Evolutionary conservation across 2,329 filamentous ascomycete species (phyloP).

Genomic region (Arachnomyces sp.): DNA sequence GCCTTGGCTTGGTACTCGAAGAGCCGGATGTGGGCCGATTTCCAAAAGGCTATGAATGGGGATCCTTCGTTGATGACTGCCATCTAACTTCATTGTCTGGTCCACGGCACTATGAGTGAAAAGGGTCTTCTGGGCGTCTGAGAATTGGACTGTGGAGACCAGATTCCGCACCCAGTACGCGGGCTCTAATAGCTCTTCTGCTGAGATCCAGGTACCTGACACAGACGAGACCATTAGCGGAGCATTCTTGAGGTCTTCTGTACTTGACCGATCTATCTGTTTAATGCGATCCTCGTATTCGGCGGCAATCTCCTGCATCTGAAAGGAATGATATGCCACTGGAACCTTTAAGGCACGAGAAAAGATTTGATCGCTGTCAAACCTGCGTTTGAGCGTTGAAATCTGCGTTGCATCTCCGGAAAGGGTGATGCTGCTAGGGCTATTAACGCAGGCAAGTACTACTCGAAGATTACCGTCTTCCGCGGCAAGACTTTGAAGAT

Average conservation of each 20-base stretch:
- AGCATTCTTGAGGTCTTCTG: background rate
- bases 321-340: conserved; percentile 12
- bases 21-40: conserved; percentile 25
- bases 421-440: conserved; percentile 5
- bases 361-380: background rate
- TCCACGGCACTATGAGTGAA: conserved; percentile 1
- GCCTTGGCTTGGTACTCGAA: conserved; percentile 24
- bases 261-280: background rate
- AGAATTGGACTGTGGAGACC: conserved; percentile 23
- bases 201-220: background rate
- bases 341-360: conserved; percentile 1
- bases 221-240: conserved; percentile 1
- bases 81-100: conserved; percentile 9
- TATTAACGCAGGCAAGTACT: conserved; percentile 9
- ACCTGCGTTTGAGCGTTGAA: background rate
- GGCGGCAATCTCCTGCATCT: conserved; percentile 9
- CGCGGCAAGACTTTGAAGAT: background rate
- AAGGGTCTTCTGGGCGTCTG: too few species aligned
- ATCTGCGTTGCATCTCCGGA: conserved; percentile 35
- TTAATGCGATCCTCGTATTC: background rate
- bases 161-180: conserved; percentile 27
- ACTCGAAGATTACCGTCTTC: conserved; percentile 3
- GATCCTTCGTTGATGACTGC: conserved; percentile 19
- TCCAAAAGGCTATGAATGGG: conserved; percentile 19
- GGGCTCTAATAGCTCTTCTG: background rate